Conservation (phyloP, 192 early-diverging fungal species). For the Jimgerdemannia flammicorona region DNA sequence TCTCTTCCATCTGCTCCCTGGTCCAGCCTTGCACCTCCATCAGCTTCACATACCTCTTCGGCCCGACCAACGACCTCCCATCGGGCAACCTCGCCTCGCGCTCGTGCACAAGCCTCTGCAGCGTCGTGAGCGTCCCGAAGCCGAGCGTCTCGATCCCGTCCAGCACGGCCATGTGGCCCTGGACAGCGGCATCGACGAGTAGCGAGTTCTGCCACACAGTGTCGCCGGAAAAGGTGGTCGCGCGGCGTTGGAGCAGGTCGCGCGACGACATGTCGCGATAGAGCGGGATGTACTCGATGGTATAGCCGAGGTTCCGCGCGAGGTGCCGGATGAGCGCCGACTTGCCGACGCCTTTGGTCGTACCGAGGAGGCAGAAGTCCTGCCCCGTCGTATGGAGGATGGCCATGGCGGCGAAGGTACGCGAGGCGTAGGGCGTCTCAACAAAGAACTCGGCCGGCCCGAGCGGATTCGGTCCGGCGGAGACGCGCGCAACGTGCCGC, state of each 20-base stretch:
- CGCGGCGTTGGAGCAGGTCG: slow-evolving; percentile 71
- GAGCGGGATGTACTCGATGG: slow-evolving; percentile 66
- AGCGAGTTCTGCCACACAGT: slow-evolving; percentile 75
- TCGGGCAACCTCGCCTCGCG: slow-evolving; percentile 69
- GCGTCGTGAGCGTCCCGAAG: slow-evolving; percentile 61
- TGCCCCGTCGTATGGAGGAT: slow-evolving; percentile 47
- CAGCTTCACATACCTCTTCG: slow-evolving; percentile 51
- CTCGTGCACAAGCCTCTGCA: slow-evolving; percentile 63
- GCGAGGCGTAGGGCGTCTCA: slow-evolving; percentile 53
- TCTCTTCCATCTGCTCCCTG: slow-evolving; percentile 40
- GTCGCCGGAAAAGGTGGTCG: slow-evolving; percentile 65
- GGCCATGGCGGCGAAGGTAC: slow-evolving; percentile 49
- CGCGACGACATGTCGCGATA: slow-evolving; percentile 81
- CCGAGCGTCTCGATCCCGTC: slow-evolving; percentile 72
- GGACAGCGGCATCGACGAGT: slow-evolving; percentile 67
- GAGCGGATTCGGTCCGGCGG: slow-evolving; percentile 23
- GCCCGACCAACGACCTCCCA: slow-evolving; percentile 52
- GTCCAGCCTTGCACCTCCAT: slow-evolving; percentile 42
- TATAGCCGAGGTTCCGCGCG: slow-evolving; percentile 43
- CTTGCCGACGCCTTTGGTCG: slow-evolving; percentile 69
- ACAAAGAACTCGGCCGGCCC: slow-evolving; percentile 50
- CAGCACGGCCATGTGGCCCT: slow-evolving; percentile 68
- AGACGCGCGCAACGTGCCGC: neutral
- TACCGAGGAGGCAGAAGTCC: slow-evolving; percentile 71
- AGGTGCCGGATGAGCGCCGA: slow-evolving; percentile 59